Conservation (phyloP, 2,329 filamentous ascomycete genomes). For the Sporothrix brasiliensis region DNA sequence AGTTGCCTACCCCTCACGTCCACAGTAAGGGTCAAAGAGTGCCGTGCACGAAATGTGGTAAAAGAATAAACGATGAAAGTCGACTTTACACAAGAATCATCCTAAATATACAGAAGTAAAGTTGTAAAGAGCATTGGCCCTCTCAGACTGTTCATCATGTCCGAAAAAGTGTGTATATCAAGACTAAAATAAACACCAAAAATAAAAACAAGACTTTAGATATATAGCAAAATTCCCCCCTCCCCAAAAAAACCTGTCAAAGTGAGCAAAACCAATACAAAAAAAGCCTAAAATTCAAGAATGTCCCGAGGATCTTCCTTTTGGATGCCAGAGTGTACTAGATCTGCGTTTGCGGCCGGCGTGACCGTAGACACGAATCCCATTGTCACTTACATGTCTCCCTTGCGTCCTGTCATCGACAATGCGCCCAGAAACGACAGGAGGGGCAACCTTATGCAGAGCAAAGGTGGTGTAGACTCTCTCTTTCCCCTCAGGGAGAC, state of each 20-base stretch:
- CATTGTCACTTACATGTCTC: neutral
- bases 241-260: neutral
- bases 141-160: neutral
- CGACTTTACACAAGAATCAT: too few relatives aligned
- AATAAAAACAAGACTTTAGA: neutral
- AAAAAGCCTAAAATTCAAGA: neutral
- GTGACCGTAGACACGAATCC: slow-evolving; percentile 14
- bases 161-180: neutral
- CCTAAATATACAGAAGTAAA: too few relatives aligned
- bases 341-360: neutral
- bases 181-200: neutral
- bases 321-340: neutral
- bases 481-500: neutral
- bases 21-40: neutral
- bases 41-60: neutral
- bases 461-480: neutral
- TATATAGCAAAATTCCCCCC: neutral
- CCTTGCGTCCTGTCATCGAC: slow-evolving; percentile 16
- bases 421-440: neutral
- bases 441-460: neutral
- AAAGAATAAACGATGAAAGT: neutral
- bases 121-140: neutral
- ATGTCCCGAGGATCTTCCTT: neutral
- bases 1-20: neutral
- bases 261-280: neutral